Base-by-base conservation (phyloP, 176 grass and related monocot species). In the Chrysopogon serrulatus region DNA sequence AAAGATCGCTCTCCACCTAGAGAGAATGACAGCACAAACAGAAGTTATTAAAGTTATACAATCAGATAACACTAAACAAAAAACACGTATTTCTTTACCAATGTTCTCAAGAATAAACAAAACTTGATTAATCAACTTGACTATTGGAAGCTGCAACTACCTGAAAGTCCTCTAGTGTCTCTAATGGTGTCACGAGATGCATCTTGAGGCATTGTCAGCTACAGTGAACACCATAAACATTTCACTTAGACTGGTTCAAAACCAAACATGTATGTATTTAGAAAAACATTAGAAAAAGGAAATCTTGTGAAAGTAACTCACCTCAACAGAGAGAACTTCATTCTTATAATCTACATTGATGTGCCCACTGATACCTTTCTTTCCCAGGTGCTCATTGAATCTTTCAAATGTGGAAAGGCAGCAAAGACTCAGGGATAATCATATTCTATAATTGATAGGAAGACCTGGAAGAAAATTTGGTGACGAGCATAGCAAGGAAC, bases 191-290 rank as follows among this genome's bases (percentile, higher is more conserved):
- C 89, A n/a, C 85, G 82, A 74, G 96, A 98, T 65, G 85, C 91
- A 90, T 98, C 96, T 91, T 98, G 96, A 87, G 96, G 96, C 96
- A 98, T 95, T n/a, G 92, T 98, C 34, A 98, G 77, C 96, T 98
- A 81, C 76, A 78, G 51, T 13, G 44, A 65, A 61, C 21, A 78
- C 41, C 44, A 65, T 76, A 76, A 61, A 65, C 15, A 74, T 59
- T 26, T 81, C 53, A 78, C 31, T 28, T 74, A 75, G 30, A 76
- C 47, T 69, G 24, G 18, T 42, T 42, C 1, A 64, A 26, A 82
- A 82, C 3, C 39, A 79, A 1, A 30, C 10, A 3, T 36, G 19
- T 85, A 69, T 36, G 69, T 34, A 65, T 51, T 80, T 36, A 76
- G 61, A 78, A 54, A 77, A 16, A 89, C 44, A 69, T 79, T 21